Evolutionary conservation across 1,139 yeast genomes (phyloP).

Genomic region (Debaryomycetaceae sp.): DNA sequence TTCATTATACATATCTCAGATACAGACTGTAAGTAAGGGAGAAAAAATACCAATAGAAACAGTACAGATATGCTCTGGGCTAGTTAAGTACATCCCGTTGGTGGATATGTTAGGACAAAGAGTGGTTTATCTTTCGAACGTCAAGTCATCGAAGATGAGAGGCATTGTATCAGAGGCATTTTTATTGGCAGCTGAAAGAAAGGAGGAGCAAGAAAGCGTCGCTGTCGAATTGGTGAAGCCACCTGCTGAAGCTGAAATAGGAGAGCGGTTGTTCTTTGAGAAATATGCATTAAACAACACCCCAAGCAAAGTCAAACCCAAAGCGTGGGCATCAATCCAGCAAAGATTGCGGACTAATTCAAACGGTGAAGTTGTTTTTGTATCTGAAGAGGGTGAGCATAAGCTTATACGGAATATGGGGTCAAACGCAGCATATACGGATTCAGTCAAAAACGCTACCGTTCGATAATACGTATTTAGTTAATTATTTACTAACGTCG

Average conservation of each 20-base stretch:
- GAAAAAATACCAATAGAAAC: conserved; percentile 8
- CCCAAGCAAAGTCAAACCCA: conserved; percentile 29
- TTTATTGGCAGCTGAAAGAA: conserved; percentile 49
- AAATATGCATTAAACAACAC: conserved; percentile 11
- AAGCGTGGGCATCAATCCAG: conserved; percentile 32
- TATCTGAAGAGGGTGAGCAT: conserved; percentile 8
- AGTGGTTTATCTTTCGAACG: conserved; percentile 81
- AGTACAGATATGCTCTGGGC: conserved; percentile 56
- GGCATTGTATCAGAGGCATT: conserved; percentile 57
- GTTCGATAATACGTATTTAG: neutral
- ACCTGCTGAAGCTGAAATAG: conserved; percentile 26
- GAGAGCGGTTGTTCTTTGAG: conserved; percentile 28
- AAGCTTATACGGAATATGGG: conserved; percentile 2
- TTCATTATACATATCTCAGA: conserved; percentile 49
- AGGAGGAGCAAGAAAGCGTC: conserved; percentile 5
- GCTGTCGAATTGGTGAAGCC: conserved; percentile 37
- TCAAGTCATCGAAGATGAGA: conserved; percentile 90
- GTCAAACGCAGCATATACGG: neutral
- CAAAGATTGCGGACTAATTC: conserved; percentile 17
- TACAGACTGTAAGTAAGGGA: conserved; percentile 22
- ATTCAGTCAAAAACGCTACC: neutral
- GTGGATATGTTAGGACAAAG: conserved; percentile 81
- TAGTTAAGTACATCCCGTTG: conserved; percentile 71
- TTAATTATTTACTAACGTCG: conserved; percentile 14
- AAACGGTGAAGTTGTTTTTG: conserved; percentile 10